Base-by-base conservation (phyloP, 371 early-diverging fungal species). In the Mortierella sp. region DNA sequence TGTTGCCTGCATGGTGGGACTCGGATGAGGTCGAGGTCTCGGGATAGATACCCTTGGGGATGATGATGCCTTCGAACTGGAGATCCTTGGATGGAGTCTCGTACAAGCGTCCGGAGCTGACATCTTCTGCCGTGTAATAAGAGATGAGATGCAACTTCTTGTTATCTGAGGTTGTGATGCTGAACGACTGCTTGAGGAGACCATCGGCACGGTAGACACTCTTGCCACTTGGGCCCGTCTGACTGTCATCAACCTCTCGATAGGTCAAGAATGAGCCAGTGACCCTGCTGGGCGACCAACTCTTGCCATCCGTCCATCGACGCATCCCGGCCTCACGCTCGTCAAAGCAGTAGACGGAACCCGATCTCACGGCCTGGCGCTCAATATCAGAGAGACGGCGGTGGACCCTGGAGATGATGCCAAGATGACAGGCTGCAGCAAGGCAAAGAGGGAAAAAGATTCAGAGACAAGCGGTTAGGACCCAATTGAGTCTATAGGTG, bases 271-370 rank as follows among this genome's bases (percentile, higher is more conserved):
- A 93, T 62, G 88, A 88, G 26, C 92, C 92, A n/a, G 86, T 81
- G 0, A 91, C 90, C 43, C 95, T 85, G 57, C 90, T 90, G 0
- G 94, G 92, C 14, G 93, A 91, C 95, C 94, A 94, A 44, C 88
- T 90, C 52, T 90, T 86, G 9, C 94, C 94, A 75, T 95, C 96
- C 5, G 96, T 95, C 96, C 96, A 95, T 12, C 95, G 84, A 60
- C 91, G 84, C 88, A 95, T 94, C 0, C 95, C 93, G 1, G 92
- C 88, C 65, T 93, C 95, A 30, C 88, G 84, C 83, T 95, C 94
- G 77, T 93, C 93, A 89, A 91, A 95, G 14, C 93, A 90, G 74
- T 92, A 95, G 1, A 95, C 88, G 0, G 93, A 89, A 1, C 95
- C 95, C 3, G 95, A 92, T 19, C 85, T 84, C 65, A 95, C 93